phyloP scores from a whole-genome alignment of 148 eudicot species.

The Vaccinium macrocarpon region DNA sequence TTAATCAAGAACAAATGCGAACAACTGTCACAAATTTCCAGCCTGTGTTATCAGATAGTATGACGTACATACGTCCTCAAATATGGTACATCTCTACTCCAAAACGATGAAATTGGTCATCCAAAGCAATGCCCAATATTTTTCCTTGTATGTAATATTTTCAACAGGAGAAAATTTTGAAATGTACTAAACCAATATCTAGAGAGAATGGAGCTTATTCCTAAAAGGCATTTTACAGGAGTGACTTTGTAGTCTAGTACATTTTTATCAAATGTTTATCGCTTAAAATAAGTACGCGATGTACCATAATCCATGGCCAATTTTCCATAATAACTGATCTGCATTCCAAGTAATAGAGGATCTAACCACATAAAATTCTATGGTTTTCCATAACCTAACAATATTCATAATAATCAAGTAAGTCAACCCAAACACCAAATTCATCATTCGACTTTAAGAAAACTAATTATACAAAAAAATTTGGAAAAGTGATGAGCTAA shows the following conservation, averaged over 20 bases:
- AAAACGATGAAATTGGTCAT: background rate
- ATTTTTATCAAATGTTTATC: background rate
- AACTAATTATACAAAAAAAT: background rate
- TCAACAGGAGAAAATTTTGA: background rate
- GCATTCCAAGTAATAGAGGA: background rate
- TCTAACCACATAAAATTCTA: background rate
- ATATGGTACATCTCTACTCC: background rate
- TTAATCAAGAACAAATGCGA: background rate
- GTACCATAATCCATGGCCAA: background rate
- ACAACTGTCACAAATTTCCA: background rate
- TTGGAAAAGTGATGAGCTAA: background rate
- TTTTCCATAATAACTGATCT: background rate
- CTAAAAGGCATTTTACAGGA: background rate
- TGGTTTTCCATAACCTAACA: background rate
- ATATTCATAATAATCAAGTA: background rate
- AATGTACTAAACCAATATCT: background rate
- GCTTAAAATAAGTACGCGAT: background rate
- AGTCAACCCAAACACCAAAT: background rate
- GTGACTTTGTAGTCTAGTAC: background rate
- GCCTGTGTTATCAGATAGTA: background rate
- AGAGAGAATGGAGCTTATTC: background rate
- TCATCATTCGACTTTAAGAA: background rate
- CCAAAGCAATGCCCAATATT: background rate
- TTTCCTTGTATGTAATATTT: background rate
- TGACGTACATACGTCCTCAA: background rate